Evolutionary conservation across 768 basidiomycete species (phyloP), one percentile per base, ranked within the genome.

Genomic region (Chalciporus piperatus): DNA sequence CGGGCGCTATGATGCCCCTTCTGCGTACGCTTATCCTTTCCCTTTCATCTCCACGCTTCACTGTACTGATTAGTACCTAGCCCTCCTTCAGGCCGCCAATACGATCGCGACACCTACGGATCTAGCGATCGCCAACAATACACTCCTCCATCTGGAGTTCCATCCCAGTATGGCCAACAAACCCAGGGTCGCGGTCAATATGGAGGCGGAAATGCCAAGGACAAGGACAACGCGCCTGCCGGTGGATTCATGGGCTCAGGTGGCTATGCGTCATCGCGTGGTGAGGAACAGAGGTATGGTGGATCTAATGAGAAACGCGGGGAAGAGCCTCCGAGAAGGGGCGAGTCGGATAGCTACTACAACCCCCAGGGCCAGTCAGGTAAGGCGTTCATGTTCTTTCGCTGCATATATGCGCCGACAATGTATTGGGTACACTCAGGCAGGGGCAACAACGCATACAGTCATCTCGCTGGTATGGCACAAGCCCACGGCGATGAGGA

Each of bases 331-430:
- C 23, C 53, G 1, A 52, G 48, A 19, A 41, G 50, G 25, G 64
- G 63, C 3, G 63, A 64, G 17, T 61, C 56, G 12, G 41, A 42
- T 7, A 28, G 51, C 25, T 64, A 63, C 42, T 65, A 63, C 39
- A 45, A 51, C 22, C 44, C 43, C 14, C 57, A 54, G 39, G 41
- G 27, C 7, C 13, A 17, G 4, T 19, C 55, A 19, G 50, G 56
- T 61, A 19, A 56, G 55, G 45, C 13, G 4, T 2, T 0, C 17
- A 47, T 11, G 4, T 5, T 1, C 20, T 28, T 17, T 9, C 16
- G 7, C 3, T 37, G 30, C 11, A 2, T 16, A 4, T 14, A 25
- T 39, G 12, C 4, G 13, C 55, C 66, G 23, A 63, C 17, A 11
- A 2, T 17, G 6, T 12, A 30, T 10, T 32, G 30, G 1, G 11